These are phyloP conservation scores for Pyrenula aspistea DNA, from an alignment of 495 filamentous ascomycete genomes.

Conservation along the genomic window DNA sequence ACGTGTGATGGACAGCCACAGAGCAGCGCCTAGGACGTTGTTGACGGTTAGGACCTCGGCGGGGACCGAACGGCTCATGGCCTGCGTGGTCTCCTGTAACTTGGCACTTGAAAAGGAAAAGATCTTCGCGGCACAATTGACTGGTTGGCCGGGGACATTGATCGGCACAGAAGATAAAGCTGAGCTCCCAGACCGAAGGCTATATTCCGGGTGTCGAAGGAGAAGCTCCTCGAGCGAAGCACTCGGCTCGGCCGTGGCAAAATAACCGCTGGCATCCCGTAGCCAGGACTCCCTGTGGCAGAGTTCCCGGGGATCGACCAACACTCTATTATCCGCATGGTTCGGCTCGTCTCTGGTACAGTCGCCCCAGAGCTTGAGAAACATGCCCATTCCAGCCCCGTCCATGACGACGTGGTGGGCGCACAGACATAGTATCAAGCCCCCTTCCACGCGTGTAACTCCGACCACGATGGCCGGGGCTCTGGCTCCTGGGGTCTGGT, in stretches of 20 bases:
- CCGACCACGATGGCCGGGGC: neutral
- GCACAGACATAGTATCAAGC: conserved; percentile 3
- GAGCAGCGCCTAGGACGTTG: conserved; percentile 2
- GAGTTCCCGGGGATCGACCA: neutral
- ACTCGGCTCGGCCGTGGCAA: no score
- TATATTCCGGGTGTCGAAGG: conserved; percentile 5
- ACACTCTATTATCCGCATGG: no score
- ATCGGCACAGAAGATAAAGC: no score
- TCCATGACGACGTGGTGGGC: conserved; percentile 6
- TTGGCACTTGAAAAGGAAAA: conserved; percentile 1
- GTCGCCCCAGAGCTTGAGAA: no score
- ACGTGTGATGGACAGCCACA: conserved; percentile 10
- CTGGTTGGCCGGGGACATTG: neutral
- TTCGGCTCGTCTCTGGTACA: no score
- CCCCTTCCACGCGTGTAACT: neutral
- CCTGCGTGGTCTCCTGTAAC: conserved; percentile 1
- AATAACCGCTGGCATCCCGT: no score
- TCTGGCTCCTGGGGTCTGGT: neutral
- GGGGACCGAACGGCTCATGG: neutral
- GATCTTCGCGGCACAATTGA: conserved; percentile 3
- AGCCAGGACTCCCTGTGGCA: neutral
- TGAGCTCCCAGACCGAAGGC: no score
- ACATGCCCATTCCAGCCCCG: conserved; percentile 2
- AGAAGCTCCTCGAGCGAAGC: conserved; percentile 1
- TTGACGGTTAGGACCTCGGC: conserved; percentile 7